Evolutionary conservation across 2,329 filamentous ascomycete genomes (phyloP).

Genomic region (Monascus ruber): DNA sequence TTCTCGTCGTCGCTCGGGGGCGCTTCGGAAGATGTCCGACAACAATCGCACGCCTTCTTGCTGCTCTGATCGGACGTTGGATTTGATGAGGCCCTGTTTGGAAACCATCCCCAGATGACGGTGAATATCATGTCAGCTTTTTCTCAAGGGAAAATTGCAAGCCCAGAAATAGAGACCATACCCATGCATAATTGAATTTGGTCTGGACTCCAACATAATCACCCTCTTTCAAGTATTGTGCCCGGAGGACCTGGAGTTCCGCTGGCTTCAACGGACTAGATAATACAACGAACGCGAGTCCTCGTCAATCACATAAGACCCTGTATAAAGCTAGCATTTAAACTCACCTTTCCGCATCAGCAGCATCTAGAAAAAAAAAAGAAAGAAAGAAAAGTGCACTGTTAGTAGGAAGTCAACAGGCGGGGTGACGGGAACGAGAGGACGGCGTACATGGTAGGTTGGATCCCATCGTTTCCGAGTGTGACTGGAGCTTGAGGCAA

Average conservation of each 20-base stretch:
- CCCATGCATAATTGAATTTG: slow-evolving; percentile 99
- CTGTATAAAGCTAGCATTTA: too few relatives aligned
- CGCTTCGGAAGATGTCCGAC: slow-evolving; percentile 89
- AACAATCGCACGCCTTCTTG: slow-evolving; percentile 89
- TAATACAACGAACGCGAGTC: too few relatives aligned
- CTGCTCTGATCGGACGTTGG: slow-evolving; percentile 69
- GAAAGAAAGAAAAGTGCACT: too few relatives aligned
- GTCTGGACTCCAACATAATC: slow-evolving; percentile 95
- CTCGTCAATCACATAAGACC: too few relatives aligned
- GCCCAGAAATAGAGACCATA: slow-evolving; percentile 32
- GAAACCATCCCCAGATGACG: slow-evolving; percentile 3
- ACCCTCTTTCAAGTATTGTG: slow-evolving; percentile 95
- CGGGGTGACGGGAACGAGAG: not conserved
- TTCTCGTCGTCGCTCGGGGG: slow-evolving; percentile 86
- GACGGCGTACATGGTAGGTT: slow-evolving; percentile 39
- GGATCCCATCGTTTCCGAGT: slow-evolving; percentile 25
- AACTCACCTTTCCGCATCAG: slow-evolving; percentile 83
- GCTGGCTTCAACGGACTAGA: slow-evolving; percentile 73
- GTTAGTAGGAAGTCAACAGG: slow-evolving; percentile 2
- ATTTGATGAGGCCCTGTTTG: slow-evolving; percentile 83
- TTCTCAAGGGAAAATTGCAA: not conserved
- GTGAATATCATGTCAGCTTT: slow-evolving; percentile 4
- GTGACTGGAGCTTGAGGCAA: not conserved
- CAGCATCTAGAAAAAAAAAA: slow-evolving; percentile 57
- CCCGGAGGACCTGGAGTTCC: slow-evolving; percentile 82